Conservation (phyloP, 1,139 yeast genomes). For the Lizanozyma gosingica region DNA sequence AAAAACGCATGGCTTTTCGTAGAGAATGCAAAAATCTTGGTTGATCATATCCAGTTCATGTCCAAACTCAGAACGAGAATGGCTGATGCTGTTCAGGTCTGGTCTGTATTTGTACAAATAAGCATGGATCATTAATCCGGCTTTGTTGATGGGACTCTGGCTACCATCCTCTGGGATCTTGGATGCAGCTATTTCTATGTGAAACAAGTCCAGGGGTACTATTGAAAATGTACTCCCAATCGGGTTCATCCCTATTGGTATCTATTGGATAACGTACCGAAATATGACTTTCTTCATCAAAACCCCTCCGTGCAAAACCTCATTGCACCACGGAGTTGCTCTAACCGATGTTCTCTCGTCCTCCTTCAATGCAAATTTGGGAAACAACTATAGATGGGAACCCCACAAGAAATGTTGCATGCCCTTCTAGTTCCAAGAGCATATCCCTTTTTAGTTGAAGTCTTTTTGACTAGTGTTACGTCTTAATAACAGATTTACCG, state of each 20-base stretch:
- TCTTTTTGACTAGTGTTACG: too few species aligned
- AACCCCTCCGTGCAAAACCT: constrained; percentile 36
- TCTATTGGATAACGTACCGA: constrained; percentile 34
- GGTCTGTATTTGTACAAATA: constrained; percentile 35
- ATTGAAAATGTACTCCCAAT: constrained; percentile 33
- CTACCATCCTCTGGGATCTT: constrained; percentile 31
- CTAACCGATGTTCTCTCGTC: constrained; percentile 9
- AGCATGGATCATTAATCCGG: constrained; percentile 37
- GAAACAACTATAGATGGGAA: constrained; percentile 7
- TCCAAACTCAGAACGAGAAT: constrained; percentile 32
- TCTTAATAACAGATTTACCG: too few species aligned
- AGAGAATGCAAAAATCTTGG: constrained; percentile 9
- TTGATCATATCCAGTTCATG: constrained; percentile 20
- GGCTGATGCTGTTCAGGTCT: constrained; percentile 37
- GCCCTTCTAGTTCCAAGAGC: not conserved
- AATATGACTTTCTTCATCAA: constrained; percentile 37
- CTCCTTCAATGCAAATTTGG: constrained; percentile 7
- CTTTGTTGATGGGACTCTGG: constrained; percentile 34
- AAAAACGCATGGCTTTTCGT: constrained; percentile 8
- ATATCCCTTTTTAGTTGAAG: not conserved
- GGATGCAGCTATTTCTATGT: constrained; percentile 30
- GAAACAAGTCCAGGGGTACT: constrained; percentile 34
- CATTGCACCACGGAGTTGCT: constrained; percentile 24
- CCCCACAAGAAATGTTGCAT: not conserved
- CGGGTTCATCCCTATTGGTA: constrained; percentile 33